Evolutionary conservation across 2,329 filamentous ascomycete species (phyloP).

Genomic region (Apiospora marii): DNA sequence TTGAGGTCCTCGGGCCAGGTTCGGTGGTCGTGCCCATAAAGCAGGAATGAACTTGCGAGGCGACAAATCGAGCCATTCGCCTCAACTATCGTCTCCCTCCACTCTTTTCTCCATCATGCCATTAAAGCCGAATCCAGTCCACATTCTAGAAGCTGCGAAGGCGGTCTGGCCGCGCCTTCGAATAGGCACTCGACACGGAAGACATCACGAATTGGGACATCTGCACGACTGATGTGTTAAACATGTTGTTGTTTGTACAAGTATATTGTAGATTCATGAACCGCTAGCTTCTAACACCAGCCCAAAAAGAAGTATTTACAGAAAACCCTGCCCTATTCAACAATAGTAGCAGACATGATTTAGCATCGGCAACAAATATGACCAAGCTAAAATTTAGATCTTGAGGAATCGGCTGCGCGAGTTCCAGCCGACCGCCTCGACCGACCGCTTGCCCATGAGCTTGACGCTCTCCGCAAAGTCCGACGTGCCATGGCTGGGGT

Average conservation of each 20-base stretch:
- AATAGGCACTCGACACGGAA: not conserved
- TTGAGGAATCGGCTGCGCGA: conserved; percentile 10
- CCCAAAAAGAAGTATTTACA: conserved; percentile 4
- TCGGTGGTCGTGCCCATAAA: not conserved
- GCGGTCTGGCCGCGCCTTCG: not conserved
- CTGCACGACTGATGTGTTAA: not conserved
- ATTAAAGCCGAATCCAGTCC: conserved; percentile 8
- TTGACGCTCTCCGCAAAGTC: conserved; percentile 48
- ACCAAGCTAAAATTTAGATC: no score
- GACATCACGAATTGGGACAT: not conserved
- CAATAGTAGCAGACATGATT: not conserved
- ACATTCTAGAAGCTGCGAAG: conserved; percentile 16
- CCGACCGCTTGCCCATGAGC: conserved; percentile 32
- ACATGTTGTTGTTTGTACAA: not conserved
- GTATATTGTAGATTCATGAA: conserved; percentile 9
- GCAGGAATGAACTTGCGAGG: not conserved
- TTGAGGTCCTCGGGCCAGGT: not conserved
- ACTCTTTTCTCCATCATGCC: conserved; percentile 11
- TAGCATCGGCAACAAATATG: not conserved
- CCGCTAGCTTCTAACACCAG: not conserved
- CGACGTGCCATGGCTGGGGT: conserved; percentile 48
- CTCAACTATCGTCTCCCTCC: not conserved
- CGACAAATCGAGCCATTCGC: not conserved
- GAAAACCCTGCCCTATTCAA: not conserved
- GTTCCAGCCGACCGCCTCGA: conserved; percentile 9